A percentile compares a stretch with the other conserved stretches of the same genome.
phyloP scores from a whole-genome alignment of 495 filamentous ascomycete genomes.

The Letharia columbiana region DNA sequence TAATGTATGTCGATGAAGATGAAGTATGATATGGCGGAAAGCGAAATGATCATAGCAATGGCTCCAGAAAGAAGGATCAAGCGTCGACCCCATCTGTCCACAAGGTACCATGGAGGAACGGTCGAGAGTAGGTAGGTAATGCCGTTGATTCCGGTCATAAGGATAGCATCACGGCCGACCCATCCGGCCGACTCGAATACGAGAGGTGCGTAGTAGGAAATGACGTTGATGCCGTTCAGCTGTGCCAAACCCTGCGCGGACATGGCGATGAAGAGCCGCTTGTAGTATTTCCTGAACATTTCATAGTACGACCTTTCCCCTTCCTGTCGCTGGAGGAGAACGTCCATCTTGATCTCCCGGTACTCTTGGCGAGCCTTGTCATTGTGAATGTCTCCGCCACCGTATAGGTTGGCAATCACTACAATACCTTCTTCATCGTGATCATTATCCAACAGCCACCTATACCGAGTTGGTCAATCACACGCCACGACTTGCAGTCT shows the following conservation, averaged over 20 bases:
- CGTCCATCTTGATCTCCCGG: constrained; percentile 97
- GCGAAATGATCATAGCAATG: constrained; percentile 78
- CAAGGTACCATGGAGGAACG: constrained; percentile 93
- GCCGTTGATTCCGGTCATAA: constrained; percentile 97
- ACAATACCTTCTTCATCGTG: constrained; percentile 97
- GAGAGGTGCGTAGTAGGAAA: constrained; percentile 94
- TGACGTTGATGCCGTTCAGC: constrained; percentile 98
- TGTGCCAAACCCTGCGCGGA: constrained; percentile 93
- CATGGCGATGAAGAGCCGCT: constrained; percentile 97
- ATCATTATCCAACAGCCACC: constrained; percentile 96
- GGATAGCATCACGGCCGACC: constrained; percentile 77
- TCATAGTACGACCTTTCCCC: constrained; percentile 85
- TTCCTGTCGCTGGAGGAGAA: constrained; percentile 84
- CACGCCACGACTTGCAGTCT: neutral
- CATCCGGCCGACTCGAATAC: constrained; percentile 96
- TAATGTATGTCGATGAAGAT: constrained; percentile 72
- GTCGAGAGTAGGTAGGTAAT: constrained; percentile 86
- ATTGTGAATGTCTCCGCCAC: constrained; percentile 89
- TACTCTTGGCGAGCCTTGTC: constrained; percentile 87
- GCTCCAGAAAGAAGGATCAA: constrained; percentile 87
- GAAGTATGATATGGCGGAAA: constrained; percentile 93
- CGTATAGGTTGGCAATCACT: constrained; percentile 95
- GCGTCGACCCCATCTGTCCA: constrained; percentile 86
- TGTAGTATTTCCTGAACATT: constrained; percentile 90
- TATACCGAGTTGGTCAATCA: constrained; percentile 29